Evolutionary conservation across 192 early-diverging fungal species (phyloP).

Genomic region (Kickxella alabastrina): DNA sequence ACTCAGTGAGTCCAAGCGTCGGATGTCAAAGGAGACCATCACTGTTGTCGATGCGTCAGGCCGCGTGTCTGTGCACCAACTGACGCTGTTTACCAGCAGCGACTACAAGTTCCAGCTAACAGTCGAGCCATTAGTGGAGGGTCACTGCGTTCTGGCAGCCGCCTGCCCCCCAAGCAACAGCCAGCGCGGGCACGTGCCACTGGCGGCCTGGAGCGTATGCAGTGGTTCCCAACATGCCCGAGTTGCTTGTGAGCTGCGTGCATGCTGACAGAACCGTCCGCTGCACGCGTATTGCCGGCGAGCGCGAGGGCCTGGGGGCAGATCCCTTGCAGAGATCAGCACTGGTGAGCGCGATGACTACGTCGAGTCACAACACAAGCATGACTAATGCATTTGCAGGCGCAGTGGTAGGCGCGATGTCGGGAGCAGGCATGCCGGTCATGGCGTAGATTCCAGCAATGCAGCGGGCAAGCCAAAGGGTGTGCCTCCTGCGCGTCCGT

Average conservation of each 20-base stretch:
- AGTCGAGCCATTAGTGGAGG: slow-evolving; percentile 25
- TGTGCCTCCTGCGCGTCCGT: slow-evolving; percentile 11
- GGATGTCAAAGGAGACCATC: slow-evolving; percentile 6
- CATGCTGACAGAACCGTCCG: slow-evolving; percentile 26
- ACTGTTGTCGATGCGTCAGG: slow-evolving; percentile 27
- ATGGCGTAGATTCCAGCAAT: neutral
- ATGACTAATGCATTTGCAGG: slow-evolving; percentile 45
- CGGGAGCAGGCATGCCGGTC: no score
- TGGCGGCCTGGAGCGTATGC: slow-evolving; percentile 24
- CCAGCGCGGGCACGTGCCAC: slow-evolving; percentile 14
- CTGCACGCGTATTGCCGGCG: slow-evolving; percentile 14
- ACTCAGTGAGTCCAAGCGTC: neutral
- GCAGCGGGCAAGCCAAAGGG: neutral
- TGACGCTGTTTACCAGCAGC: slow-evolving; percentile 17
- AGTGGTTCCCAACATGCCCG: slow-evolving; percentile 10
- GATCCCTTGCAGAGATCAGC: slow-evolving; percentile 4
- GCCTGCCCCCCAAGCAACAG: slow-evolving; percentile 28
- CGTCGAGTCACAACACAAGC: slow-evolving; percentile 9
- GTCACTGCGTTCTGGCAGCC: slow-evolving; percentile 21
- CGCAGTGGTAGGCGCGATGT: slow-evolving; percentile 38
- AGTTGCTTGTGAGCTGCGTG: slow-evolving; percentile 24
- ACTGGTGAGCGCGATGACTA: neutral
- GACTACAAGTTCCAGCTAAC: slow-evolving; percentile 28
- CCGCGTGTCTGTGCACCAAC: slow-evolving; percentile 16
- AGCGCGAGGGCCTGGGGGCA: slow-evolving; percentile 1